These are phyloP conservation scores for Closterium sp. DNA, from an alignment of 139 green algal species.

Conservation along the genomic window DNA sequence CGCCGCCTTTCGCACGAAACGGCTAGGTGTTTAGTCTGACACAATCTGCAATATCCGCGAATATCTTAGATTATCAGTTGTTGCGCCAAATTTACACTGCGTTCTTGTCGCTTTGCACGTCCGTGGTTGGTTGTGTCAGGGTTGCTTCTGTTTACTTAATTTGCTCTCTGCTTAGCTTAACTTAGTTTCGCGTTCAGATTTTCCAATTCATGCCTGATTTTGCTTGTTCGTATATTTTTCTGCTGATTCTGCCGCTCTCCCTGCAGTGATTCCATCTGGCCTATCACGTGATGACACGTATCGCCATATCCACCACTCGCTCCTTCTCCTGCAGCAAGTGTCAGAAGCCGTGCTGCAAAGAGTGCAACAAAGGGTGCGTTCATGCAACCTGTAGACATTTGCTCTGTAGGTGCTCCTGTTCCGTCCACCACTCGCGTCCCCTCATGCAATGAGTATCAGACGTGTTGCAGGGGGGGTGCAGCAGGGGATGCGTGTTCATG, in stretches of 20 bases:
- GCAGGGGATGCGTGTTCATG: too few relatives aligned
- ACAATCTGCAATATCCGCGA: background rate
- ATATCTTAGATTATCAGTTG: too few relatives aligned
- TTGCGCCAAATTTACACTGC: too few relatives aligned
- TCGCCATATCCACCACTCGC: background rate
- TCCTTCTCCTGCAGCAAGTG: background rate
- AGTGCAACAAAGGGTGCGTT: background rate
- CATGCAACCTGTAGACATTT: too few relatives aligned
- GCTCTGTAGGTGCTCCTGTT: too few relatives aligned
- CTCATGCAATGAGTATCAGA: too few relatives aligned
- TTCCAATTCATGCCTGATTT: background rate
- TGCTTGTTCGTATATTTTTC: background rate
- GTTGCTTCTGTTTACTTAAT: too few relatives aligned
- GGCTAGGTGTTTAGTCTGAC: background rate
- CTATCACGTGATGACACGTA: background rate
- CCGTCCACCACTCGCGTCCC: too few relatives aligned
- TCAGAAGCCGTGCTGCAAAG: background rate
- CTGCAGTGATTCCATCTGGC: background rate
- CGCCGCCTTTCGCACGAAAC: slow-evolving; percentile 1
- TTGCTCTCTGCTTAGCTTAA: too few relatives aligned
- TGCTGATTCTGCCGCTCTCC: background rate
- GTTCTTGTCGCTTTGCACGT: too few relatives aligned
- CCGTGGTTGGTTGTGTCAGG: background rate
- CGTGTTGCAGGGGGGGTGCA: too few relatives aligned
- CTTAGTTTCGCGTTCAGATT: too few relatives aligned